Evolutionary conservation across 352 stramenopile species (phyloP).

Genomic region (Saprolegnia parasitica): DNA sequence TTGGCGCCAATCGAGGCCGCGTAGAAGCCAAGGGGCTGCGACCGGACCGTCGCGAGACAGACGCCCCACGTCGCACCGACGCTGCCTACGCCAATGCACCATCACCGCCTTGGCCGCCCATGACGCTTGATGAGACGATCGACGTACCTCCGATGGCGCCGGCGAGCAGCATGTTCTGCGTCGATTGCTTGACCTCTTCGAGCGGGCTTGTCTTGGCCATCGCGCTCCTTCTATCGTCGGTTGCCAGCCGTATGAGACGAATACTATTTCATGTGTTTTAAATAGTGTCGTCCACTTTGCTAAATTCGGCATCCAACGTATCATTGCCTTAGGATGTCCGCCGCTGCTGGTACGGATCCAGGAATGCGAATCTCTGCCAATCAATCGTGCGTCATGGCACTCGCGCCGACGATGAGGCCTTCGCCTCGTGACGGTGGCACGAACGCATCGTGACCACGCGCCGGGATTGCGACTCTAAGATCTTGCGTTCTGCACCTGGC

Average conservation of each 20-base stretch:
- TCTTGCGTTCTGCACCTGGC: no score
- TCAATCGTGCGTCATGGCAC: no score
- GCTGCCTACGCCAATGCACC: constrained; percentile 33
- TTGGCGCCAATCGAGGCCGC: constrained; percentile 78
- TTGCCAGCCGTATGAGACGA: neutral
- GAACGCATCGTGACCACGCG: no score
- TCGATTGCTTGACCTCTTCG: neutral
- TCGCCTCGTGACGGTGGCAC: no score
- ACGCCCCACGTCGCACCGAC: constrained; percentile 54
- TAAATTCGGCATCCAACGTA: no score
- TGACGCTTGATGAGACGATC: neutral
- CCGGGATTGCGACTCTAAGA: no score
- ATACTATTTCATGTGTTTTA: no score
- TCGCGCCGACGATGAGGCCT: no score
- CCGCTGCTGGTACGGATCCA: no score
- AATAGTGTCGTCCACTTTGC: no score
- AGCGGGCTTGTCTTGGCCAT: neutral
- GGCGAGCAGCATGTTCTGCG: constrained; percentile 13
- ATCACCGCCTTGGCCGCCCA: neutral
- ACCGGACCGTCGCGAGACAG: constrained; percentile 57
- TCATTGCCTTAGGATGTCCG: no score
- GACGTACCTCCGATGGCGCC: constrained; percentile 14
- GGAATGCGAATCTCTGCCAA: no score
- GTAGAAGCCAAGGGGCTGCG: constrained; percentile 78
- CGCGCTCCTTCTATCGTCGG: neutral